Percentiles rank a stretch among this genome's conserved stretches.
Conservation (phyloP, 345 rosid genomes). For the Populus alba region DNA sequence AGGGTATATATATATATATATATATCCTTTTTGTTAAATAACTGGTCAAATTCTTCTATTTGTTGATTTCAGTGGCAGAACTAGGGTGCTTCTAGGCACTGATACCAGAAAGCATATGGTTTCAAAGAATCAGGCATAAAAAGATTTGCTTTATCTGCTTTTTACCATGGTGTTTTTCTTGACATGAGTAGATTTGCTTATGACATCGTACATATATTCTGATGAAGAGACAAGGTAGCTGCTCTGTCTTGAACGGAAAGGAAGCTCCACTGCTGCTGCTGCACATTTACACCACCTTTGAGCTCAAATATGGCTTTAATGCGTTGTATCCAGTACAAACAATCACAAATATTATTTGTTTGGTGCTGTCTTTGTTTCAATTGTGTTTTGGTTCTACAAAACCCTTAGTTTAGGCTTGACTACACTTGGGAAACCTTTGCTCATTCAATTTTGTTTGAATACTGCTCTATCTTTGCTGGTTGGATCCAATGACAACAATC, state of each 20-base stretch:
- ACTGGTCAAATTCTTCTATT: neutral
- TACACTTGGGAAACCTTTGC: neutral
- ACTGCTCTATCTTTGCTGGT: neutral
- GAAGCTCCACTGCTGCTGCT: neutral
- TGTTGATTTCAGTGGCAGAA: neutral
- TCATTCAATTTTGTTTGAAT: neutral
- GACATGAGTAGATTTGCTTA: constrained; percentile 77
- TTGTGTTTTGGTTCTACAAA: neutral
- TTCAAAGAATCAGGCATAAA: neutral
- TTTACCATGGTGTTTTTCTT: constrained; percentile 38
- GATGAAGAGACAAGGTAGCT: constrained; percentile 10
- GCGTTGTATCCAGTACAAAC: neutral
- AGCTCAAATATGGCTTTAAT: neutral
- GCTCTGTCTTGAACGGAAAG: neutral
- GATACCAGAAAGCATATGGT: neutral
- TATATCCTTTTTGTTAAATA: no score
- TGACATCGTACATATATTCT: constrained; percentile 94
- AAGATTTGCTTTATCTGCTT: neutral
- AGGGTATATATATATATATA: no score
- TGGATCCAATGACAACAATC: neutral
- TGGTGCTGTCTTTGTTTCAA: neutral
- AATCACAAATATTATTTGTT: neutral
- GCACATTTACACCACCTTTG: neutral
- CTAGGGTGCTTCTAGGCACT: neutral
- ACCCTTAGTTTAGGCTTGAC: neutral